These are phyloP conservation scores for Parietichytrium sp. DNA, from an alignment of 108 stramenopile species.

Conservation along the genomic window DNA sequence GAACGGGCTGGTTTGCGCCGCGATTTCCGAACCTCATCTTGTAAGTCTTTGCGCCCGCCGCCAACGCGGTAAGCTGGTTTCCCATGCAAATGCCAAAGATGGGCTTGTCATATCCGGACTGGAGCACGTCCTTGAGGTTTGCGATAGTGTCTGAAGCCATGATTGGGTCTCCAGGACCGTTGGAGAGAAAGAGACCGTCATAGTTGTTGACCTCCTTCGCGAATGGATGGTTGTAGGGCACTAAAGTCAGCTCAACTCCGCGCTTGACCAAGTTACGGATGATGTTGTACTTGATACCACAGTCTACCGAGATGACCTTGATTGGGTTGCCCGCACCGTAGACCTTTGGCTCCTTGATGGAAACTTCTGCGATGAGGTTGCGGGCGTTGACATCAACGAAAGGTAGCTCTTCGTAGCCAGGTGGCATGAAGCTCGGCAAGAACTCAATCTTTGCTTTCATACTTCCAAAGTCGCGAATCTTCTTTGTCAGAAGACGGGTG, in stretches of 20 bases:
- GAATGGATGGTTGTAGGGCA: conserved; percentile 89
- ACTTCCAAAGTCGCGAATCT: conserved; percentile 73
- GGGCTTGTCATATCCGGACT: conserved; percentile 77
- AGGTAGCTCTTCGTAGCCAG: conserved; percentile 52
- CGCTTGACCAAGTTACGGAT: conserved; percentile 82
- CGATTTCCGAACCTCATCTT: conserved; percentile 97
- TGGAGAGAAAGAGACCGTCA: conserved; percentile 93
- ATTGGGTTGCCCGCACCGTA: conserved; percentile 84
- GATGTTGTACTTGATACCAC: conserved; percentile 98
- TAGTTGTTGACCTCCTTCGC: conserved; percentile 76
- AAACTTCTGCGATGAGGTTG: conserved; percentile 89
- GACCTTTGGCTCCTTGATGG: conserved; percentile 71
- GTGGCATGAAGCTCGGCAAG: conserved; percentile 38
- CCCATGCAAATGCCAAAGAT: conserved; percentile 98
- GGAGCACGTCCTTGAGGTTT: conserved; percentile 45
- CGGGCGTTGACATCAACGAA: conserved; percentile 76
- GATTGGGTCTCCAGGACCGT: conserved; percentile 95
- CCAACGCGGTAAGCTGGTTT: conserved; percentile 91
- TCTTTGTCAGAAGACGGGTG: conserved; percentile 92
- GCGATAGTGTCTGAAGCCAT: conserved; percentile 79
- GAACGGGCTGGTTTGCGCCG: conserved; percentile 94
- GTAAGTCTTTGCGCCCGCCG: conserved; percentile 81
- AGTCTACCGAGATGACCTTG: conserved; percentile 90
- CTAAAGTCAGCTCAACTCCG: conserved; percentile 88
- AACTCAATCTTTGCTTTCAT: conserved; percentile 87